phyloP scores from a whole-genome alignment of 352 stramenopile genomes.

The Phytophthora pluvialis region DNA sequence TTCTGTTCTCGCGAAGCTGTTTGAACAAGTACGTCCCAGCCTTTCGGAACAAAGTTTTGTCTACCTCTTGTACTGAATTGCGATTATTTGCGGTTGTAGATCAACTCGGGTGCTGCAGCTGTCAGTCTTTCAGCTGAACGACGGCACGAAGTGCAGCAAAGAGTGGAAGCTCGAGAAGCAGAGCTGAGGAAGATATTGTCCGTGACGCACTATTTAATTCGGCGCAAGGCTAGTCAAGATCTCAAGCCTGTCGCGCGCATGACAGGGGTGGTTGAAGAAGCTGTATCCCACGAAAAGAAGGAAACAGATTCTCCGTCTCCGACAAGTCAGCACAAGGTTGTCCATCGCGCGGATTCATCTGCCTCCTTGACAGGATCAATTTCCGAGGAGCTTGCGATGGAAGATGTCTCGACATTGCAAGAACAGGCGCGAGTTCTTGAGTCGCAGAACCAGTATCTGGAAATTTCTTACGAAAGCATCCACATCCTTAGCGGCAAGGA shows the following conservation, averaged over 20 bases:
- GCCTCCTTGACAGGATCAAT: slow-evolving; percentile 49
- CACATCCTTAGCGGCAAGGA: slow-evolving; percentile 86
- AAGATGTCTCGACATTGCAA: slow-evolving; percentile 76
- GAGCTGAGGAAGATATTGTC: slow-evolving; percentile 86
- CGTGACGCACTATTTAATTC: slow-evolving; percentile 84
- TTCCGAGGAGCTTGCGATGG: slow-evolving; percentile 56
- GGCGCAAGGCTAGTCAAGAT: slow-evolving; percentile 60
- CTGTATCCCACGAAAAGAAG: slow-evolving; percentile 25
- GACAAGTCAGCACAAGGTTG: slow-evolving; percentile 28
- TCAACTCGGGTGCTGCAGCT: slow-evolving; percentile 82
- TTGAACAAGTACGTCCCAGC: slow-evolving; percentile 63
- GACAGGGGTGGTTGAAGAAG: slow-evolving; percentile 39
- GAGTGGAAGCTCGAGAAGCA: slow-evolving; percentile 84
- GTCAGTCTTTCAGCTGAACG: slow-evolving; percentile 87
- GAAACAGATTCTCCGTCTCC: slow-evolving; percentile 30
- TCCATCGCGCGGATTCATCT: slow-evolving; percentile 50
- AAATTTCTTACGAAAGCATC: slow-evolving; percentile 90
- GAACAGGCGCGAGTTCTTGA: slow-evolving; percentile 85
- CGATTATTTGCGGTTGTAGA: slow-evolving; percentile 42
- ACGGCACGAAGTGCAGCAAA: slow-evolving; percentile 86
- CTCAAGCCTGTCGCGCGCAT: slow-evolving; percentile 39
- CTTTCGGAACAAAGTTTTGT: background rate
- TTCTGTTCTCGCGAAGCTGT: slow-evolving; percentile 82
- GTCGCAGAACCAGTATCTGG: slow-evolving; percentile 87
- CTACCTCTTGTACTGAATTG: background rate